Conservation (phyloP, 306 rosid species). For the Amphicarpaea edgeworthii region DNA sequence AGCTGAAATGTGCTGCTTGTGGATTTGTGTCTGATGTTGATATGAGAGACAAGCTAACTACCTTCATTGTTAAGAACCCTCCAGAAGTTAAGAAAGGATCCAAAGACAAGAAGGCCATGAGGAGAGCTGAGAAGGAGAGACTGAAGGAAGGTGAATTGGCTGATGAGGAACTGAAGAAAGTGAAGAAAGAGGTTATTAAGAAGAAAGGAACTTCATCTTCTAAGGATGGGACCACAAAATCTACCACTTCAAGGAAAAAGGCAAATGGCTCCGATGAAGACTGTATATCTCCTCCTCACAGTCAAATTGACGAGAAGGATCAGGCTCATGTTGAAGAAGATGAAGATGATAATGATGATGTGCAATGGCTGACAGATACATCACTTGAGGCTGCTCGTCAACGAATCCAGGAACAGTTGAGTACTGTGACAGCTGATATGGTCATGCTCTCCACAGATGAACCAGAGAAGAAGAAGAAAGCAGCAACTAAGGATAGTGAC, state of each 20-base stretch:
- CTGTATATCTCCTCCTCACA: constrained; percentile 55
- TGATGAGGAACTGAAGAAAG: constrained; percentile 66
- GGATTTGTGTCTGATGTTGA: constrained; percentile 75
- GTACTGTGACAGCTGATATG: constrained; percentile 74
- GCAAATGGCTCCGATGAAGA: constrained; percentile 71
- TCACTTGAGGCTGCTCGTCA: constrained; percentile 68
- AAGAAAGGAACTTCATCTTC: constrained; percentile 58
- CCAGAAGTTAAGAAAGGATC: constrained; percentile 69
- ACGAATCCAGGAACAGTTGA: constrained; percentile 68
- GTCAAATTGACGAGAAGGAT: constrained; percentile 53
- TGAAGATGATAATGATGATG: constrained; percentile 50
- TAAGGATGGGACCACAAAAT: constrained; percentile 52
- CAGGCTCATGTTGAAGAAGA: constrained; percentile 48
- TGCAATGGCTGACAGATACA: constrained; percentile 74
- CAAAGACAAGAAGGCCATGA: constrained; percentile 73
- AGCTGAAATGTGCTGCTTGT: constrained; percentile 76
- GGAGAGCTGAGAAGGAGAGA: constrained; percentile 79
- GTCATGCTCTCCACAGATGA: constrained; percentile 69
- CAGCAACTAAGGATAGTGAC: constrained; percentile 30
- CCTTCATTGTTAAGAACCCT: constrained; percentile 73
- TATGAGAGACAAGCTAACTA: constrained; percentile 78
- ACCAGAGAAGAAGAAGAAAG: constrained; percentile 51
- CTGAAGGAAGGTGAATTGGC: constrained; percentile 73
- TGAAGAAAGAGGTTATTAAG: constrained; percentile 62
- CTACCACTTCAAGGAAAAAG: constrained; percentile 60